phyloP scores from a whole-genome alignment of 345 rosid genomes.

The Hibiscus syriacus region DNA sequence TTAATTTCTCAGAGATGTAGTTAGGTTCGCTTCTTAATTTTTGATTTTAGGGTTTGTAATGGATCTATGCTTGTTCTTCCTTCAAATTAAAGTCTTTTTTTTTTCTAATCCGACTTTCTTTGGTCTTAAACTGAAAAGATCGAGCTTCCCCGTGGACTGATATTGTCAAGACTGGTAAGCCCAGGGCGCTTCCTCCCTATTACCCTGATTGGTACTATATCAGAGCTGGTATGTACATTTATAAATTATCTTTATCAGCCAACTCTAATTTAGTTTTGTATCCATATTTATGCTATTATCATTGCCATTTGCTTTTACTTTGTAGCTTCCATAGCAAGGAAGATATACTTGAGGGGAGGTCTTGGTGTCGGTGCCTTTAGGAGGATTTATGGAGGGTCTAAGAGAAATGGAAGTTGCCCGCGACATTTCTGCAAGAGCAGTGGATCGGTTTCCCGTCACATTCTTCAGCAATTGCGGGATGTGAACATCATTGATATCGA shows the following conservation, averaged over 20 bases:
- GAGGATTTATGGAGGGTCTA: conserved; percentile 47
- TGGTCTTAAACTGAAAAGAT: conserved; percentile 24
- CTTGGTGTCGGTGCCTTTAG: conserved; percentile 44
- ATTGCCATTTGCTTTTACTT: background rate
- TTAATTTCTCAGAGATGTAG: background rate
- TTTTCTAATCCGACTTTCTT: background rate
- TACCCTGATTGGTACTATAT: conserved; percentile 88
- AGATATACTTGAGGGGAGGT: conserved; percentile 47
- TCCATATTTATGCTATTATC: background rate
- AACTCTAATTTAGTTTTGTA: background rate
- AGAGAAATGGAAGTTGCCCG: conserved; percentile 47
- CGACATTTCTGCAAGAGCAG: conserved; percentile 46
- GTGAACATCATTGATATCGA: conserved; percentile 34
- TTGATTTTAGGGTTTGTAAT: no score
- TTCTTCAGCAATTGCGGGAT: conserved; percentile 40
- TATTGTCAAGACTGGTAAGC: conserved; percentile 69
- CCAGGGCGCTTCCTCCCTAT: conserved; percentile 89
- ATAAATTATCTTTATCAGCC: background rate
- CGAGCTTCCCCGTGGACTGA: conserved; percentile 93
- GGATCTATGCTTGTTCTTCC: background rate
- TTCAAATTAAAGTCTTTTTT: background rate
- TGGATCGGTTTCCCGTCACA: conserved; percentile 46
- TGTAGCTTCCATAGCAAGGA: conserved; percentile 47
- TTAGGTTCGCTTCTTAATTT: background rate
- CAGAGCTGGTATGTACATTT: conserved; percentile 46